phyloP scores from a whole-genome alignment of 2,329 filamentous ascomycete genomes.

The Cytospora paraplurivora region DNA sequence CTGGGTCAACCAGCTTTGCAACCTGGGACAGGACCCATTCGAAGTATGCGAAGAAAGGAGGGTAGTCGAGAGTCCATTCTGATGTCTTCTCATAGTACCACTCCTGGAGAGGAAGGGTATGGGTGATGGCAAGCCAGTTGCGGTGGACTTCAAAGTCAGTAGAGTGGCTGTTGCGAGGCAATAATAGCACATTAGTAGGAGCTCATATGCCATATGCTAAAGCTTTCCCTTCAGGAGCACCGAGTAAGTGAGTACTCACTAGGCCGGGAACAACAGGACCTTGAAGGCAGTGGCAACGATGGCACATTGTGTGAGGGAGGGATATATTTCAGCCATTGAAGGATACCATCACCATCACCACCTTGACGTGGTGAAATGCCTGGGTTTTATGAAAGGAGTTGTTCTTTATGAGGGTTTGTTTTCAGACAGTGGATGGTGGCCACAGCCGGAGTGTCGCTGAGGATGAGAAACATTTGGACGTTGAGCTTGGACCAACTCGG shows the following conservation, averaged over 20 bases:
- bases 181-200: slow-evolving; percentile 30
- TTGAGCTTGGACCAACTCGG: neutral
- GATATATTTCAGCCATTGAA: slow-evolving; percentile 77
- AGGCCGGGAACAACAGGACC: slow-evolving; percentile 88
- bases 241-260: slow-evolving; percentile 61
- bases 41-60: slow-evolving; percentile 96
- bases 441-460: neutral
- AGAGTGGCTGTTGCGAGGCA: slow-evolving; percentile 70
- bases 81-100: slow-evolving; percentile 99
- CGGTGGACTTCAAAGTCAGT: slow-evolving; percentile 99
- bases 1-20: slow-evolving; percentile 74
- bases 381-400: neutral
- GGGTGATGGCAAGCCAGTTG: slow-evolving; percentile 96
- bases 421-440: neutral
- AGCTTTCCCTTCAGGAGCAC: neutral
- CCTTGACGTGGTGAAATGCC: neutral
- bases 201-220: neutral
- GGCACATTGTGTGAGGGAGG: slow-evolving; percentile 86
- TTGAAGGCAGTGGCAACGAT: slow-evolving; percentile 87
- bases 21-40: slow-evolving; percentile 88
- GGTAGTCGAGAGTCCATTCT: slow-evolving; percentile 99
- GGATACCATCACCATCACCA: slow-evolving; percentile 16
- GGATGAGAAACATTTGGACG: neutral
- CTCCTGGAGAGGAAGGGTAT: slow-evolving; percentile 80
- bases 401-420: neutral